phyloP scores from a whole-genome alignment of 768 basidiomycete genomes.

The Pseudohyphozyma bogoriensis region DNA sequence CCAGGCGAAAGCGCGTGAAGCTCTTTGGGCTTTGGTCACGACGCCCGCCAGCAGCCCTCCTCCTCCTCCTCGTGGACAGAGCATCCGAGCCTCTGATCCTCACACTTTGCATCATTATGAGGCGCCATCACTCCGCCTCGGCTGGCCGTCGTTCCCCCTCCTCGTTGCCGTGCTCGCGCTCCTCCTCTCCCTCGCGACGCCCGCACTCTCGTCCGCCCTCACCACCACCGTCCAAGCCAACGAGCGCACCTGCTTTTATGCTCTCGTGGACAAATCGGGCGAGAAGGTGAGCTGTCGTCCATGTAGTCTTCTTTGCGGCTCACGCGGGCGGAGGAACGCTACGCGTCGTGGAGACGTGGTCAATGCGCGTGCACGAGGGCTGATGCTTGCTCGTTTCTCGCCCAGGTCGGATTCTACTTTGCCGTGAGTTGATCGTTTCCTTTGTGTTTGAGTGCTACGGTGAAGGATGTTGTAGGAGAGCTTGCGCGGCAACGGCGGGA shows the following conservation, averaged over 20 bases:
- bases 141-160: not conserved
- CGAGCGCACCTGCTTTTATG: constrained; percentile 67
- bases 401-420: constrained; percentile 74
- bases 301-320: constrained; percentile 80
- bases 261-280: constrained; percentile 88
- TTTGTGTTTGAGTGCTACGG: not conserved
- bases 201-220: constrained; percentile 50
- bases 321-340: constrained; percentile 44
- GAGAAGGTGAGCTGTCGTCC: constrained; percentile 61
- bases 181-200: constrained; percentile 2
- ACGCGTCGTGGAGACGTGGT: constrained; percentile 22
- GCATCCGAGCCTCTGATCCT: no score
- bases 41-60: no score
- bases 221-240: constrained; percentile 49
- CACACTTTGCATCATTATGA: no score
- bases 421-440: constrained; percentile 52
- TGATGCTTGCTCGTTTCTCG: not conserved
- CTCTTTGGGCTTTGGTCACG: no score
- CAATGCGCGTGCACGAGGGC: not conserved
- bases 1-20: no score
- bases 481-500: not conserved
- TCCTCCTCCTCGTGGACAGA: no score
- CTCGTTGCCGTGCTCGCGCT: not conserved
- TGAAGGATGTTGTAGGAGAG: not conserved
- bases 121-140: no score